Percentiles rank a stretch among this genome's conserved stretches.
Conservation (phyloP, 495 filamentous ascomycete genomes). For the Penicillium argentinense region DNA sequence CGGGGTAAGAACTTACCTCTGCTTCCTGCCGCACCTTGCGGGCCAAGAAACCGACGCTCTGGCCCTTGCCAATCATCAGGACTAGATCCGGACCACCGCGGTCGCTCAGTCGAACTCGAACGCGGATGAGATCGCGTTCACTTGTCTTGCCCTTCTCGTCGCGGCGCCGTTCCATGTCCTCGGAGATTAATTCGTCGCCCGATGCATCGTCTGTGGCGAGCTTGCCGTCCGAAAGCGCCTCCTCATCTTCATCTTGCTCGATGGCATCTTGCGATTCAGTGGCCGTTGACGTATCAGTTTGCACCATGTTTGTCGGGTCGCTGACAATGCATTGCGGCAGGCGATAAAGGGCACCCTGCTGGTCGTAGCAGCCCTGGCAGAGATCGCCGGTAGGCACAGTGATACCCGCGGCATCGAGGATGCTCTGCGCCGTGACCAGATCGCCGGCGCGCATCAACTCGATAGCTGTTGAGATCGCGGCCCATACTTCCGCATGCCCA, state of each 20-base stretch:
- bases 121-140: slow-evolving; percentile 55
- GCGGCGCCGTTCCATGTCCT: slow-evolving; percentile 56
- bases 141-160: slow-evolving; percentile 64
- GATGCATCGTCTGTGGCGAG: slow-evolving; percentile 43
- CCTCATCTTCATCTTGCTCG: slow-evolving; percentile 40
- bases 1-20: slow-evolving; percentile 49
- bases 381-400: slow-evolving; percentile 76
- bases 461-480: slow-evolving; percentile 63
- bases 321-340: slow-evolving; percentile 73
- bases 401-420: slow-evolving; percentile 72
- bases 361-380: slow-evolving; percentile 75
- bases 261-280: slow-evolving; percentile 12
- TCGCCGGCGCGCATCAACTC: slow-evolving; percentile 61
- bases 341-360: slow-evolving; percentile 71
- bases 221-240: slow-evolving; percentile 49
- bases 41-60: slow-evolving; percentile 62
- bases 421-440: slow-evolving; percentile 73
- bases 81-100: slow-evolving; percentile 62
- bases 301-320: slow-evolving; percentile 69
- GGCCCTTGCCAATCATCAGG: slow-evolving; percentile 57
- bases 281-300: slow-evolving; percentile 23
- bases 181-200: slow-evolving; percentile 46
- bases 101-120: slow-evolving; percentile 69
- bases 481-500: slow-evolving; percentile 76
- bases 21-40: slow-evolving; percentile 64